Evolutionary conservation across 495 filamentous ascomycete genomes (phyloP).

Genomic region (Lasiosphaeria hispida): DNA sequence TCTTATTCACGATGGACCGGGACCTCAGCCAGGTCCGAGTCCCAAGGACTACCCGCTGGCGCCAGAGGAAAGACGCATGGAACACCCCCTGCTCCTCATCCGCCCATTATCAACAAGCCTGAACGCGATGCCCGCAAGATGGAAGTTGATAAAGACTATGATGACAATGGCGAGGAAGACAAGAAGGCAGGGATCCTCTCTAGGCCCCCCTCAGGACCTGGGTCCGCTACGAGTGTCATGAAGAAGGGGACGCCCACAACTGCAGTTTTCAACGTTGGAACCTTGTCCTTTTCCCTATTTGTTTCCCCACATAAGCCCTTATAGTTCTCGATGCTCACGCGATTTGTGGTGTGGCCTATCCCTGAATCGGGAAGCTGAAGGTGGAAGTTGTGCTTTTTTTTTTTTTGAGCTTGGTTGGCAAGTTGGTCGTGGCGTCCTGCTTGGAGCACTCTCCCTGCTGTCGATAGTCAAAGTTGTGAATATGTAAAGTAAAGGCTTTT

Average conservation of each 20-base stretch:
- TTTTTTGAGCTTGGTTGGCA: background rate
- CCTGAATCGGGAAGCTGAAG: background rate
- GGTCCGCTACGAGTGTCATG: constrained; percentile 37
- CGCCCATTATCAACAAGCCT: constrained; percentile 52
- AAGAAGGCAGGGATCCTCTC: constrained; percentile 51
- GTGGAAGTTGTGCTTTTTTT: background rate
- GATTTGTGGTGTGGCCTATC: too few species aligned
- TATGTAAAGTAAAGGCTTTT: too few species aligned
- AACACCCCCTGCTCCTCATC: constrained; percentile 48
- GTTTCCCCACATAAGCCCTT: background rate
- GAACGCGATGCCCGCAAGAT: constrained; percentile 91
- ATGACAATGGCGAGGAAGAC: constrained; percentile 89
- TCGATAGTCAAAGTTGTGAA: too few species aligned
- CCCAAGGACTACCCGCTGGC: constrained; percentile 58
- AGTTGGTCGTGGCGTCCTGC: too few species aligned
- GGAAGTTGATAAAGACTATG: constrained; percentile 94
- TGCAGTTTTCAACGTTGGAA: background rate
- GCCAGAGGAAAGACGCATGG: constrained; percentile 48
- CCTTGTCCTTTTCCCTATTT: background rate
- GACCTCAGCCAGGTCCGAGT: constrained; percentile 50
- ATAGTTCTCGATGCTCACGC: constrained; percentile 5
- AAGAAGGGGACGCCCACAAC: constrained; percentile 45
- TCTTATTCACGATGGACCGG: constrained; percentile 50
- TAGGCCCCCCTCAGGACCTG: constrained; percentile 27
- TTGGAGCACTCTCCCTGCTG: too few species aligned